Evolutionary conservation across 176 grass and related monocot species (phyloP).

Genomic region (Eragrostis curvula): DNA sequence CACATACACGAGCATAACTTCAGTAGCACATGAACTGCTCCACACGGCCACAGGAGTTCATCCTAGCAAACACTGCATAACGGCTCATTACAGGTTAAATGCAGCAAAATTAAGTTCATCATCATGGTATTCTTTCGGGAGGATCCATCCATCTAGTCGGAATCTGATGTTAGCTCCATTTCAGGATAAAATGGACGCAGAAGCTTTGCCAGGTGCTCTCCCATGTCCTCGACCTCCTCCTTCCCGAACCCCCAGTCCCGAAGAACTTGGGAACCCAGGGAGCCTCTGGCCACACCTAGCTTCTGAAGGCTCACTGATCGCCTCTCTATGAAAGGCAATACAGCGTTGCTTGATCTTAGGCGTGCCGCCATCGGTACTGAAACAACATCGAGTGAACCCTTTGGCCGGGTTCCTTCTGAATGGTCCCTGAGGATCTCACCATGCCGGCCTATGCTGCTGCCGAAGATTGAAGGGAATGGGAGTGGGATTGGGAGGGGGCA

Average conservation of each 20-base stretch:
- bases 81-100: not conserved
- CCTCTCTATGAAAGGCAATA: constrained; percentile 75
- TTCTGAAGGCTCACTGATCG: constrained; percentile 62
- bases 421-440: constrained; percentile 58
- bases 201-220: constrained; percentile 70
- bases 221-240: constrained; percentile 88
- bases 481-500: constrained; percentile 80
- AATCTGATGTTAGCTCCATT: constrained; percentile 59
- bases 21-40: not conserved
- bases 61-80: not conserved
- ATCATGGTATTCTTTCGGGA: too few species aligned
- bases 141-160: constrained; percentile 41
- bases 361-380: constrained; percentile 73
- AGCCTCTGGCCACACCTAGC: constrained; percentile 57
- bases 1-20: not conserved
- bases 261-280: constrained; percentile 59
- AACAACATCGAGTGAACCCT: constrained; percentile 65
- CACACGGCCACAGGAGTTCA: not conserved
- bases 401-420: constrained; percentile 40
- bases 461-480: constrained; percentile 85
- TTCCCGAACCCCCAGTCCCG: constrained; percentile 75
- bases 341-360: constrained; percentile 64
- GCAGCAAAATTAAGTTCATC: not conserved
- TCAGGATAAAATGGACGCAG: constrained; percentile 51
- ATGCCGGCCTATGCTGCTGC: constrained; percentile 49